Conservation (phyloP, 1,284 basidiomycete species). For the Xerocomus nothofagi region DNA sequence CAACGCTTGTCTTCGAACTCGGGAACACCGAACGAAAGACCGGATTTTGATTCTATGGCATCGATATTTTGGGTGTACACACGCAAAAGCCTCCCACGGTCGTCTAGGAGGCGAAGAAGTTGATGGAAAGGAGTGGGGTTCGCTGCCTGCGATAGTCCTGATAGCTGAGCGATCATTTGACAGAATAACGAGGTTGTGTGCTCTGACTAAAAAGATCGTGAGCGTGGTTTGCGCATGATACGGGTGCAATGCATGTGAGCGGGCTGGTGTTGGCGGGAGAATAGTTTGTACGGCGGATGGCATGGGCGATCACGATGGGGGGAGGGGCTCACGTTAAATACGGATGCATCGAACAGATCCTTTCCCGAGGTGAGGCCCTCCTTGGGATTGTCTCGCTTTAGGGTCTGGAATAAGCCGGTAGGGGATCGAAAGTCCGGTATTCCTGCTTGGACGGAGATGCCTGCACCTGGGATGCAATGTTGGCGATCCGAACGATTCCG, state of each 20-base stretch:
- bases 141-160: conserved; percentile 70
- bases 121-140: conserved; percentile 83
- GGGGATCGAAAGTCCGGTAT: conserved; percentile 93
- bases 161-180: conserved; percentile 85
- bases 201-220: conserved; percentile 52
- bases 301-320: conserved; percentile 1
- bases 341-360: conserved; percentile 89
- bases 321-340: conserved; percentile 72
- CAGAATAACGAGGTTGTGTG: conserved; percentile 80
- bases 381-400: conserved; percentile 78
- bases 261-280: neutral
- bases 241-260: neutral
- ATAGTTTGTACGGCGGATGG: conserved; percentile 1
- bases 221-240: conserved; percentile 14
- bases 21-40: conserved; percentile 77
- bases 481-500: conserved; percentile 12
- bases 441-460: conserved; percentile 86
- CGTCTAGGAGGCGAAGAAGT: conserved; percentile 74
- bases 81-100: conserved; percentile 75
- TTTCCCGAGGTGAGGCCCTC: conserved; percentile 75
- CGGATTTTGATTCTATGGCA: conserved; percentile 82
- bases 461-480: conserved; percentile 64
- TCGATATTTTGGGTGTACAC: conserved; percentile 98
- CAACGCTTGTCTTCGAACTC: conserved; percentile 54
- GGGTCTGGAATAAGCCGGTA: conserved; percentile 77